phyloP scores from a whole-genome alignment of 2,329 filamentous ascomycete genomes.

The Lachnellula cervina region DNA sequence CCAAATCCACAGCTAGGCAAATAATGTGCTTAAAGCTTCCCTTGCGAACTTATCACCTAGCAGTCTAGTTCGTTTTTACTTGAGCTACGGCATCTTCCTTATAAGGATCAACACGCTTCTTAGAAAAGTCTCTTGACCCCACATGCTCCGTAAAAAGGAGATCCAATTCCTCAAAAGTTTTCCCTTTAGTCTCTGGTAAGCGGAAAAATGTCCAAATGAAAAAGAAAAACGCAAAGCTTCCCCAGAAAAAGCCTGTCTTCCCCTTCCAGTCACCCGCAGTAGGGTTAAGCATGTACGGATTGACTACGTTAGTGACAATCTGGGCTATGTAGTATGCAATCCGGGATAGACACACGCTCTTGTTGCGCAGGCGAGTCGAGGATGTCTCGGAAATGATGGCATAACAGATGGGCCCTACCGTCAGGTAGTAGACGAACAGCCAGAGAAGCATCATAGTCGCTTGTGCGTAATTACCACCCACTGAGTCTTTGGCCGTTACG shows the following conservation, averaged over 20 bases:
- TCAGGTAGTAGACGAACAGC: slow-evolving; percentile 33
- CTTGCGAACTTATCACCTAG: no score
- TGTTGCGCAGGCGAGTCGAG: slow-evolving; percentile 34
- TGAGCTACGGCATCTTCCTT: no score
- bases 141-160: slow-evolving; percentile 15
- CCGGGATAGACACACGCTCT: slow-evolving; percentile 36
- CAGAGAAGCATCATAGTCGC: slow-evolving; percentile 19
- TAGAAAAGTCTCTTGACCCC: slow-evolving; percentile 19
- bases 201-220: slow-evolving; percentile 47
- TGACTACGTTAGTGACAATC: slow-evolving; percentile 31
- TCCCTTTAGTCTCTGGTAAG: slow-evolving; percentile 41
- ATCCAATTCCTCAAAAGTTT: slow-evolving; percentile 23
- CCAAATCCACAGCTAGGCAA: no score
- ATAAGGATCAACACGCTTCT: not conserved
- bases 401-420: slow-evolving; percentile 36
- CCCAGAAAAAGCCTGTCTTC: slow-evolving; percentile 38
- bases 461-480: slow-evolving; percentile 33
- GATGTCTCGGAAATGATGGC: slow-evolving; percentile 36
- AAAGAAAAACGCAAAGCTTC: slow-evolving; percentile 33
- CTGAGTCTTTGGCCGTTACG: slow-evolving; percentile 39
- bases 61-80: no score
- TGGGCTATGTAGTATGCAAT: slow-evolving; percentile 31
- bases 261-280: slow-evolving; percentile 35
- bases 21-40: no score
- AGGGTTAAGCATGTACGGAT: slow-evolving; percentile 29